phyloP scores from a whole-genome alignment of 2,329 filamentous ascomycete genomes.

The Didymella lethalis region DNA sequence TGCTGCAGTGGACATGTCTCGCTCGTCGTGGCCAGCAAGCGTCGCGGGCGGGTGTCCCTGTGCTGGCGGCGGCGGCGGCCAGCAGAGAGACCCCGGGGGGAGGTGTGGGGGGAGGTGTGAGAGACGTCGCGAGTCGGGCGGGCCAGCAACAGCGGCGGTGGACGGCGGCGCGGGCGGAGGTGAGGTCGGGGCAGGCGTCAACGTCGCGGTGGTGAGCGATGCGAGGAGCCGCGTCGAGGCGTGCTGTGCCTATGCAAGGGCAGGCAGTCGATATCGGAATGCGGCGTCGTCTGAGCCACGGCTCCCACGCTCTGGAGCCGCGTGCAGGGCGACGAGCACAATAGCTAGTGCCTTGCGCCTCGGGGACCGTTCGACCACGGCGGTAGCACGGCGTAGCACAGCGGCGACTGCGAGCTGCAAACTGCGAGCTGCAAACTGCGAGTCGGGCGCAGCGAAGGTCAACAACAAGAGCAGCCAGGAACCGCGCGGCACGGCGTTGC shows the following conservation, averaged over 20 bases:
- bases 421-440: constrained; percentile 23
- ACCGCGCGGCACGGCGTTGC: neutral
- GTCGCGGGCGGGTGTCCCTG: constrained; percentile 30
- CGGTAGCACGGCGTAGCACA: too few relatives aligned
- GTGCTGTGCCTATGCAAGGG: constrained; percentile 2
- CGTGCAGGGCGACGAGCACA: constrained; percentile 12
- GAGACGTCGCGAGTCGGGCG: constrained; percentile 7
- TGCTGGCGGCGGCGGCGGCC: constrained; percentile 31
- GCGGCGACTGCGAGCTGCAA: neutral
- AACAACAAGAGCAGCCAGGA: neutral
- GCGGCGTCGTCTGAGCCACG: constrained; percentile 24
- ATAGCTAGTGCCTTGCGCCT: constrained; percentile 15
- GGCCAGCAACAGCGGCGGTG: constrained; percentile 5
- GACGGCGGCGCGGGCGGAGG: neutral
- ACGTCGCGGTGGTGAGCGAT: constrained; percentile 13
- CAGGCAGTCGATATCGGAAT: constrained; percentile 16
- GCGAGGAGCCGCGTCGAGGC: constrained; percentile 8
- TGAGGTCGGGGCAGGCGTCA: constrained; percentile 13
- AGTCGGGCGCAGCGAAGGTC: constrained; percentile 4
- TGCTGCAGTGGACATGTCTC: constrained; percentile 52
- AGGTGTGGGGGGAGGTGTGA: constrained; percentile 3
- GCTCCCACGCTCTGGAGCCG: constrained; percentile 27
- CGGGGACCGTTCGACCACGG: constrained; percentile 9
- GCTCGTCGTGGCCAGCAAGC: constrained; percentile 22
- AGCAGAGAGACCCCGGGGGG: constrained; percentile 44